A percentile compares a stretch with the other conserved stretches of the same genome.
Conservation (phyloP, 2,329 filamentous ascomycete genomes). For the Diplodia intermedia region DNA sequence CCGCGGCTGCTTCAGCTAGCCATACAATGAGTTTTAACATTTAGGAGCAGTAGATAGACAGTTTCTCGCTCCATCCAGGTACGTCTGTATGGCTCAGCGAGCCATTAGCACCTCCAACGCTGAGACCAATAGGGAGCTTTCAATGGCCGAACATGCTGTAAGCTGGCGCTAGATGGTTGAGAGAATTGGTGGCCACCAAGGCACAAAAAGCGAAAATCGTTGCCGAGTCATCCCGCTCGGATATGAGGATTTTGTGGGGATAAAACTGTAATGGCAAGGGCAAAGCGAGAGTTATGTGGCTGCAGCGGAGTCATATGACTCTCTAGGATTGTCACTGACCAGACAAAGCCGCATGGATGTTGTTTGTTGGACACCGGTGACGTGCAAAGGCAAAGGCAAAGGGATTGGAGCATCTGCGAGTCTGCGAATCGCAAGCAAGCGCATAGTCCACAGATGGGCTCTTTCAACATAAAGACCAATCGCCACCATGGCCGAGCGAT, state of each 20-base stretch:
- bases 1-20: neutral
- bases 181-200: neutral
- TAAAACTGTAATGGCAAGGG: neutral
- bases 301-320: neutral
- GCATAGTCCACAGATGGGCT: neutral
- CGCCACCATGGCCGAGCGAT: neutral
- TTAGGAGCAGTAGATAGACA: neutral
- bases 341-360: neutral
- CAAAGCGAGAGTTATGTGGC: neutral
- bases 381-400: neutral
- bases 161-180: neutral
- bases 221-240: neutral
- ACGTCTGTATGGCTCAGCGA: neutral
- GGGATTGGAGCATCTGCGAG: neutral
- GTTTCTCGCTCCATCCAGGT: neutral
- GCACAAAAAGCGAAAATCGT: neutral
- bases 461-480: neutral
- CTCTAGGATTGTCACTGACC: neutral
- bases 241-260: neutral
- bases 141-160: neutral
- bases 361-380: neutral
- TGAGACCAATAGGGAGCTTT: too few species aligned
- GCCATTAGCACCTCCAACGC: neutral
- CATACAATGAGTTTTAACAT: neutral
- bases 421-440: neutral